Conservation (phyloP, 768 basidiomycete species). For the Boletus reticulatus region DNA sequence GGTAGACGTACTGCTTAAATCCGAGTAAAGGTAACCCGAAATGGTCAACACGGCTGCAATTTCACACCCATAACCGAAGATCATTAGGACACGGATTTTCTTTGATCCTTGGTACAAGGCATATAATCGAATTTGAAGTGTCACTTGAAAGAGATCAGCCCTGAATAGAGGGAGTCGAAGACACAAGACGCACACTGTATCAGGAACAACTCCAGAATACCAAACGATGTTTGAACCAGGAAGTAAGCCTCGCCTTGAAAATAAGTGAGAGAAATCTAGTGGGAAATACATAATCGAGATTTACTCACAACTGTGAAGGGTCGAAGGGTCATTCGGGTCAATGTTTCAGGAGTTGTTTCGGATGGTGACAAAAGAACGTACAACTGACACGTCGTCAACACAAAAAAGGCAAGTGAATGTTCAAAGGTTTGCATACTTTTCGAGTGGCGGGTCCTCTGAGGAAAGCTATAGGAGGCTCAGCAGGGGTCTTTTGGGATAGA, state of each 20-base stretch:
- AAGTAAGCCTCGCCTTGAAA: constrained; percentile 13
- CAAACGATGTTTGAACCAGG: constrained; percentile 10
- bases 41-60: constrained; percentile 6
- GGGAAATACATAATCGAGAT: background rate
- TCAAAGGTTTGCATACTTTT: constrained; percentile 2
- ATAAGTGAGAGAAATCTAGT: background rate
- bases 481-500: background rate
- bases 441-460: constrained; percentile 4
- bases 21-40: constrained; percentile 1
- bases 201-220: constrained; percentile 7
- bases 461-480: constrained; percentile 10
- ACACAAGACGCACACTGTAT: constrained; percentile 9
- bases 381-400: constrained; percentile 13
- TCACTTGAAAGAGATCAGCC: constrained; percentile 3
- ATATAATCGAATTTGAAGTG: constrained; percentile 16
- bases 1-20: constrained; percentile 1
- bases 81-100: constrained; percentile 8
- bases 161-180: background rate
- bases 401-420: background rate
- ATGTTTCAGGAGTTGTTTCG: background rate
- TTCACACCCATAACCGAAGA: constrained; percentile 11
- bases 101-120: constrained; percentile 14
- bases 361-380: constrained; percentile 1
- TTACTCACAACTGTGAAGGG: constrained; percentile 13
- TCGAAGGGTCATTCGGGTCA: background rate